A percentile compares a stretch with the other conserved stretches of the same genome.
These are phyloP conservation scores for Trametes gibbosa DNA, from an alignment of 768 basidiomycete genomes.

Conservation along the genomic window DNA sequence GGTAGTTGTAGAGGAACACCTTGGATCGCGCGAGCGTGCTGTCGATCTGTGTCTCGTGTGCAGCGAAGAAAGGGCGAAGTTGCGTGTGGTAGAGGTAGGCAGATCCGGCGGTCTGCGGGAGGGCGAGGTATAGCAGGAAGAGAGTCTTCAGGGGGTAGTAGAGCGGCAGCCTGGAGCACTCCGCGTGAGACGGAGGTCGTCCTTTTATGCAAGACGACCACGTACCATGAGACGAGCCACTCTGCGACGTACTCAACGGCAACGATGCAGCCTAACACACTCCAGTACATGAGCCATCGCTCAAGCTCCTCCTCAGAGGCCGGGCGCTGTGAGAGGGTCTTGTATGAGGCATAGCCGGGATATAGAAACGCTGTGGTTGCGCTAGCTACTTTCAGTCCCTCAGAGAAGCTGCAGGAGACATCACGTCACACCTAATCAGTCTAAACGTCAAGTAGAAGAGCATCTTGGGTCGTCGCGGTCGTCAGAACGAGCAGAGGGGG, in stretches of 20 bases:
- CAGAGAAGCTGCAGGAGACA: neutral
- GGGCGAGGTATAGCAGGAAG: slow-evolving; percentile 85
- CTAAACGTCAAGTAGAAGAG: slow-evolving; percentile 42
- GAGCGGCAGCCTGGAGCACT: slow-evolving; percentile 72
- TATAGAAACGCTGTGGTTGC: slow-evolving; percentile 82
- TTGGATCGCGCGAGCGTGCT: slow-evolving; percentile 67
- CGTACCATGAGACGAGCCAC: slow-evolving; percentile 85
- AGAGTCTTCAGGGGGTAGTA: slow-evolving; percentile 80
- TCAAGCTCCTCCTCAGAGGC: slow-evolving; percentile 84
- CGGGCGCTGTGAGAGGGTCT: slow-evolving; percentile 84
- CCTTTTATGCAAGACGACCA: slow-evolving; percentile 6
- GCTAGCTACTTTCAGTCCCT: slow-evolving; percentile 34
- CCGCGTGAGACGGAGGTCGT: slow-evolving; percentile 9
- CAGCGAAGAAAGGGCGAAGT: slow-evolving; percentile 78
- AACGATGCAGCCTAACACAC: slow-evolving; percentile 79
- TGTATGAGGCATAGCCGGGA: slow-evolving; percentile 96
- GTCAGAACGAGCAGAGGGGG: neutral
- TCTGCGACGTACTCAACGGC: slow-evolving; percentile 82
- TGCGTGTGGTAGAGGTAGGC: slow-evolving; percentile 79
- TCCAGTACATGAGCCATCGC: slow-evolving; percentile 98
- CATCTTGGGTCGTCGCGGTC: slow-evolving; percentile 28
- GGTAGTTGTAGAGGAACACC: slow-evolving; percentile 53
- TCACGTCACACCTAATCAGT: slow-evolving; percentile 36
- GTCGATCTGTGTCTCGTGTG: slow-evolving; percentile 86
- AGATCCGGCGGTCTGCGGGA: slow-evolving; percentile 87